phyloP scores from a whole-genome alignment of 176 grass and related monocot species.

The Urochloa ruziziensis region DNA sequence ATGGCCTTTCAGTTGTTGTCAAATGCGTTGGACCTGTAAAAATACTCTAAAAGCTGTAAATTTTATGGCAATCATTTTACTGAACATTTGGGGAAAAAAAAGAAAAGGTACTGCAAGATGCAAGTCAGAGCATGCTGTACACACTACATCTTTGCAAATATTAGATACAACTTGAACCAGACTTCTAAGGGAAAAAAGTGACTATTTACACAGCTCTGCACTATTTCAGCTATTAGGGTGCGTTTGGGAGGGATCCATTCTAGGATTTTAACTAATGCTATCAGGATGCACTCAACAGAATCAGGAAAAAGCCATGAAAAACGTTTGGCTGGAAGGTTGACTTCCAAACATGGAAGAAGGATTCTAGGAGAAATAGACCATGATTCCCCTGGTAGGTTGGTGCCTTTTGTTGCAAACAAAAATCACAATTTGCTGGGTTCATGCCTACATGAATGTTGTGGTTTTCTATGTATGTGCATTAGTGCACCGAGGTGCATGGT shows the following conservation, averaged over 20 bases:
- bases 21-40: background rate
- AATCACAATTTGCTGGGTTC: background rate
- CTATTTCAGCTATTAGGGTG: background rate
- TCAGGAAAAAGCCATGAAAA: background rate
- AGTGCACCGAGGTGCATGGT: background rate
- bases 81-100: background rate
- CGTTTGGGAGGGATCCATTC: background rate
- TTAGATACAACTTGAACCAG: background rate
- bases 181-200: background rate
- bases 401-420: background rate
- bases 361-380: background rate
- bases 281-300: background rate
- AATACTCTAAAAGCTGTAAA: background rate
- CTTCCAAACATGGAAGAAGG: background rate
- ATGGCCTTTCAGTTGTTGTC: background rate
- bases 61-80: background rate
- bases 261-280: background rate
- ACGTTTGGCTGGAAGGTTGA: background rate
- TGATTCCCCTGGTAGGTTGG: background rate
- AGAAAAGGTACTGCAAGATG: background rate
- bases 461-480: background rate
- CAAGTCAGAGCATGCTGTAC: background rate
- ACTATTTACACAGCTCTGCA: background rate
- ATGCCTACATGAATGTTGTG: background rate
- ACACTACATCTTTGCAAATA: background rate